Evolutionary conservation across 2,329 filamentous ascomycete genomes (phyloP).

Genomic region (Dryadomyces quercus-mongolicae): DNA sequence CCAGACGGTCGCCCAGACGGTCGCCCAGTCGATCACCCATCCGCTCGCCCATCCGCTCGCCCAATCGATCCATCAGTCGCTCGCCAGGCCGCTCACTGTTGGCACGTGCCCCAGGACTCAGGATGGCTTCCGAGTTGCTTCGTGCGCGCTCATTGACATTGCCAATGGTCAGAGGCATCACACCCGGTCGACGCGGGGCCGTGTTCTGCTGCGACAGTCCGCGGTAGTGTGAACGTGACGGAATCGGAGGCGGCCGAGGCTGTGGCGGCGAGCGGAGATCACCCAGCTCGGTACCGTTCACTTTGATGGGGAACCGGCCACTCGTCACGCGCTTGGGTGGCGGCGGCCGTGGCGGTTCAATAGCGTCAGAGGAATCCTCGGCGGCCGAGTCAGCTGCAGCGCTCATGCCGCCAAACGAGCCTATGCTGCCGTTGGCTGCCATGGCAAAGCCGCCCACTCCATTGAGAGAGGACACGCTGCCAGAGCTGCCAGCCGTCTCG

Average conservation of each 20-base stretch:
- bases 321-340: conserved; percentile 47
- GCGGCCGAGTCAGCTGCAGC: conserved; percentile 20
- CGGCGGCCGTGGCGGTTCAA: conserved; percentile 64
- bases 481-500: conserved; percentile 7
- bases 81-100: conserved; percentile 30
- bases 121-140: conserved; percentile 51
- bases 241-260: conserved; percentile 62
- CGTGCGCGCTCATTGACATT: conserved; percentile 56
- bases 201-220: conserved; percentile 57
- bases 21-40: conserved; percentile 28
- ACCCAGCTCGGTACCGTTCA: conserved; percentile 59
- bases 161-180: conserved; percentile 59
- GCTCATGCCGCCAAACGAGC: not conserved
- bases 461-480: not conserved
- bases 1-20: not conserved
- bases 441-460: not conserved
- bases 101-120: conserved; percentile 30
- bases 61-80: not conserved
- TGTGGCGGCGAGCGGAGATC: conserved; percentile 57
- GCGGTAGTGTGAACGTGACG: conserved; percentile 69
- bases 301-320: conserved; percentile 56
- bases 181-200: conserved; percentile 53
- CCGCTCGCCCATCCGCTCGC: conserved; percentile 24
- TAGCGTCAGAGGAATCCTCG: conserved; percentile 58
- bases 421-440: not conserved